Conservation (phyloP, 148 eudicot genomes). For the Camellia lanceoleosa region DNA sequence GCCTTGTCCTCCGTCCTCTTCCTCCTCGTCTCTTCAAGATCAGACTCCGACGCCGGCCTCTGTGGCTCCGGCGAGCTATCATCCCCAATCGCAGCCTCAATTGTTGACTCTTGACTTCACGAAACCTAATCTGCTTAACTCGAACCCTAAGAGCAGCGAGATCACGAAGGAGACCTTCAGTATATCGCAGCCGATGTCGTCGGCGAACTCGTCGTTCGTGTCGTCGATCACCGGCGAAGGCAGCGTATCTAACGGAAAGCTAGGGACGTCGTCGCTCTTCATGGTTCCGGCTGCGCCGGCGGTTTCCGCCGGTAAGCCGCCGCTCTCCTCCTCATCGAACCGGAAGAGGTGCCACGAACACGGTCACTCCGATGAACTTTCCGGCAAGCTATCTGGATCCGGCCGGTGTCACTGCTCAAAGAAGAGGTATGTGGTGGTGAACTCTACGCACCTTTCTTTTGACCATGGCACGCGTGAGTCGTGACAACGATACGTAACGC, state of each 20-base stretch:
- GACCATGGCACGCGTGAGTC: neutral
- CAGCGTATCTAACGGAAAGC: conserved; percentile 54
- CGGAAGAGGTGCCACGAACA: conserved; percentile 49
- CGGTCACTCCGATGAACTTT: conserved; percentile 25
- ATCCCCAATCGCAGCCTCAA: neutral
- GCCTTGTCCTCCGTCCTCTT: neutral
- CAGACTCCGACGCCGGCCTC: neutral
- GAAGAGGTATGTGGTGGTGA: conserved; percentile 33
- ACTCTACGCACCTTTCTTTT: neutral
- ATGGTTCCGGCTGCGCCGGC: conserved; percentile 17
- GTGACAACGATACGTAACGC: neutral
- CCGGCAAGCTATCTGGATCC: conserved; percentile 26
- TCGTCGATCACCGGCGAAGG: conserved; percentile 53
- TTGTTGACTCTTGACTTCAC: conserved; percentile 43
- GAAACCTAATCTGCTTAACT: conserved; percentile 18
- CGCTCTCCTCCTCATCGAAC: conserved; percentile 32
- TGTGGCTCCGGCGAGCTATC: neutral
- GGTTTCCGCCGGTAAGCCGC: conserved; percentile 40
- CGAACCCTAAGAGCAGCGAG: neutral
- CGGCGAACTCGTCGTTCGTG: conserved; percentile 35
- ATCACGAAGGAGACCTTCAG: conserved; percentile 23
- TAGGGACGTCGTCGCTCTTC: conserved; percentile 21
- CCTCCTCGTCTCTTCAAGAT: neutral
- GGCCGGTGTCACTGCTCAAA: conserved; percentile 48
- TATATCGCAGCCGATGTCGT: conserved; percentile 26